Evolutionary conservation across 2,329 filamentous ascomycete species (phyloP), one percentile per base, ranked within the genome.

Genomic region (Clonostachys sp.): DNA sequence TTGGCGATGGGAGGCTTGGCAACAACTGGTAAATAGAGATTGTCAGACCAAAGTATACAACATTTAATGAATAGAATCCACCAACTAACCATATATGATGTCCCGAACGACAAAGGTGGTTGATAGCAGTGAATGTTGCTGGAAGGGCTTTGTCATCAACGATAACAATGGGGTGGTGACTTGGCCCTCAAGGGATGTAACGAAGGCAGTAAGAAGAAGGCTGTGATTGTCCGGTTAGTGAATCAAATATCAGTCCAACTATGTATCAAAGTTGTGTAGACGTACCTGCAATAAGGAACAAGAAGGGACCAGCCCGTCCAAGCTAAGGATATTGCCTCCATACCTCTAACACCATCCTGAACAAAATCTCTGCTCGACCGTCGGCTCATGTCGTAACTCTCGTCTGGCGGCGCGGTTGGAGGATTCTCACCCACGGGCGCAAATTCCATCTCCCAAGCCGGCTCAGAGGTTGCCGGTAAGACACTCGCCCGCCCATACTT

Each of bases 61-160:
- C 9, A 30, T 30, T 10, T 30, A 30, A 8, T 30, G 24, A 30
- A 9, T 10, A 10, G 8, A 30, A 10, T 30, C 3, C 9, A 17
- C 13, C 17, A 12, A 16, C 44, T 7, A 61, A 79, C 78, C 78
- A 58, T 84, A 78, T 47, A 75, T 73, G 42, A 71, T 64, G 44
- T 60, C 66, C n/a, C 69, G 61, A 3, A 78, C 66, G 42, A 77
- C 71, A 18, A 66, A 63, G 41, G 73, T 67, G 4, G 73, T 68
- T 3, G 70, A 66, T 30, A 75, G 59, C 5, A 77, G 60, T 7
- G 73, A 75, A 53, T 78, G 75, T 9, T 62, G 56, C 24, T 64
- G 56, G 51, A 75, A 78, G 36, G 51, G 50, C 43, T 56, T 61
- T 3, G 58, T 59, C 18, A 58, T 55, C 40, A 57, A 59, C 4